Evolutionary conservation across 495 filamentous ascomycete species (phyloP), one percentile per base, ranked within the genome.

Genomic region (Podospora pseudopauciseta): DNA sequence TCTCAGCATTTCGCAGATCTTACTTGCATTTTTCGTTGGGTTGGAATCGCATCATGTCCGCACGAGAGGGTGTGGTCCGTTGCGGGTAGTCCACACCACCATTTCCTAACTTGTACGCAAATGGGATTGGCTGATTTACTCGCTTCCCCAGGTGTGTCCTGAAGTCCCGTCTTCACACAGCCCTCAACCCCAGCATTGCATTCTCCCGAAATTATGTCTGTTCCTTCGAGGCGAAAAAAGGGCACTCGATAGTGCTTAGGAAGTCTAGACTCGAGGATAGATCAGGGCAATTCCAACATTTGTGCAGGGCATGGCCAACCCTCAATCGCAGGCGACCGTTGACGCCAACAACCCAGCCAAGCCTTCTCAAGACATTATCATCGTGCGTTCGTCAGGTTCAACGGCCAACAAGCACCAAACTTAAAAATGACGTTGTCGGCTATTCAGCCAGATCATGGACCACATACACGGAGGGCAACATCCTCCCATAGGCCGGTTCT

Each of bases 31-130:
- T 63, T 63, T 39, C 15, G 34, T 30, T 49, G 61, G 15, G 32
- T 19, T 18, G 7, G 27, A 62, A 19, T 44, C 55, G 63, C 63
- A 68, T 69, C 30, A 65, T 60, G 5, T 5, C 34, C 28, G 34
- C 20, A 61, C 3, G 28, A 61, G 64, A 67, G 64, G 68, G 68
- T 70, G 68, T 67, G 68, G 49, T 67, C 56, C 53, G 67, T 70
- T 64, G 64, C 68, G 68, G 68, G 68, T 70, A 53, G 32, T 61
- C 55, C 60, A 59, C 68, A 26, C 28, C 60, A 26, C 23, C 44
- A 39, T 64, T 49, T 19, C 44, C 28, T 34, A 19, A 23, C 34
- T 13, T 27, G 11, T 9, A 16, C 1, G 4, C 60, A n/a, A n/a
- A 57, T 26, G 30, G 54, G 30, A 69, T 69, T 69, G 67, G 63